Percentiles rank a stretch among this genome's conserved stretches.
Conservation (phyloP, 805 yeast genomes). For the Spathaspora hagerdaliae region DNA sequence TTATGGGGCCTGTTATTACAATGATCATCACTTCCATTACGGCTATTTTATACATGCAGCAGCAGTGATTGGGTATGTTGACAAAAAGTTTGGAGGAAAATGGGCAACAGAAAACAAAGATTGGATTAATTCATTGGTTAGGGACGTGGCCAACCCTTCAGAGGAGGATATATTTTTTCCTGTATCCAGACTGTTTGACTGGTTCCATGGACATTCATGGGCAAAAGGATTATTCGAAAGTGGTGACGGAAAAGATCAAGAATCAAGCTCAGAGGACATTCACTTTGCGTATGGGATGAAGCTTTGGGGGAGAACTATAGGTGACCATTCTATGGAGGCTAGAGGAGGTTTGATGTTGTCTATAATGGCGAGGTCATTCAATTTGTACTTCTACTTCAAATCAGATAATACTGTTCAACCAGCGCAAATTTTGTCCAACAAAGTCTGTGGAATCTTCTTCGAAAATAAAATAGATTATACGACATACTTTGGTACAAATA, state of each 20-base stretch:
- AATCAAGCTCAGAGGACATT: conserved; percentile 70
- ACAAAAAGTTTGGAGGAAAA: conserved; percentile 45
- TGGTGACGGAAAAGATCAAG: conserved; percentile 76
- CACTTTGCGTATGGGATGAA: conserved; percentile 67
- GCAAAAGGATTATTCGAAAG: conserved; percentile 67
- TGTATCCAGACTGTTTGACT: conserved; percentile 68
- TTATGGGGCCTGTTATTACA: conserved; percentile 73
- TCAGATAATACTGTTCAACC: conserved; percentile 56
- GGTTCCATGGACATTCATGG: conserved; percentile 78
- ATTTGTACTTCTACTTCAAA: conserved; percentile 48
- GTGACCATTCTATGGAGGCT: conserved; percentile 50
- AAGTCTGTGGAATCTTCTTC: conserved; percentile 68
- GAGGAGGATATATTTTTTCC: conserved; percentile 58
- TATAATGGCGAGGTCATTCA: conserved; percentile 51
- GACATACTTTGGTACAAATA: conserved; percentile 60
- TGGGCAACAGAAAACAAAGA: conserved; percentile 48
- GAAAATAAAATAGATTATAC: conserved; percentile 72
- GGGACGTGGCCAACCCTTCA: conserved; percentile 68
- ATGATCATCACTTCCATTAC: conserved; percentile 86
- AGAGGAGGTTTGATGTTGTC: conserved; percentile 63
- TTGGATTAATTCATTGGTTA: conserved; percentile 58
- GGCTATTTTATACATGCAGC: conserved; percentile 84
- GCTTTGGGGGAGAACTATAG: conserved; percentile 61
- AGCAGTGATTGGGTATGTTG: conserved; percentile 69
- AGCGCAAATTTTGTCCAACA: conserved; percentile 48